Conservation (phyloP, 1,284 basidiomycete genomes). For the Grifola frondosa region DNA sequence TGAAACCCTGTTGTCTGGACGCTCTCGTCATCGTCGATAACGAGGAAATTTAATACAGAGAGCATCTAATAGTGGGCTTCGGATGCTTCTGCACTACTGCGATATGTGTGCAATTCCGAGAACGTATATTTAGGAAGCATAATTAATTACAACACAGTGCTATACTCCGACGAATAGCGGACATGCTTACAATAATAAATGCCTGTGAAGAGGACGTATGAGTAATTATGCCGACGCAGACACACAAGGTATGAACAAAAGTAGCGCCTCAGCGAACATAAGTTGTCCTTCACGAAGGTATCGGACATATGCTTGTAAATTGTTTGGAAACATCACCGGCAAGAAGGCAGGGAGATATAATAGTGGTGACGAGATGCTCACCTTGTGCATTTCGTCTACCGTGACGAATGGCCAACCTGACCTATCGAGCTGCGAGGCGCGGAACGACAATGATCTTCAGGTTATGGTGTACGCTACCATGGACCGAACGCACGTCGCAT, state of each 20-base stretch:
- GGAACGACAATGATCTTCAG: constrained; percentile 37
- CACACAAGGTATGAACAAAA: constrained; percentile 4
- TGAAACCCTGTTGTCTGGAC: too few species aligned
- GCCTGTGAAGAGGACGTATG: background rate
- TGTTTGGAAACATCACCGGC: constrained; percentile 39
- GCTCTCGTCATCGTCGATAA: too few species aligned
- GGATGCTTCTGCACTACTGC: too few species aligned
- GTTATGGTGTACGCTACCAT: constrained; percentile 40
- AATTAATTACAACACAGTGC: too few species aligned
- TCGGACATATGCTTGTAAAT: constrained; percentile 64
- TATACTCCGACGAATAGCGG: too few species aligned
- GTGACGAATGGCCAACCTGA: background rate
- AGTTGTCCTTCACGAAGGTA: constrained; percentile 44
- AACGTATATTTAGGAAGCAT: too few species aligned
- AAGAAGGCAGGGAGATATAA: constrained; percentile 1
- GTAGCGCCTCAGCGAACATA: constrained; percentile 44
- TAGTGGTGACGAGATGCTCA: constrained; percentile 9
- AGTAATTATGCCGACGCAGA: constrained; percentile 12
- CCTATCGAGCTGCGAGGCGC: background rate
- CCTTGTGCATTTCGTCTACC: constrained; percentile 4
- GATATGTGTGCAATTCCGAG: too few species aligned
- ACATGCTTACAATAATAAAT: background rate
- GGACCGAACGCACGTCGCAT: constrained; percentile 34
- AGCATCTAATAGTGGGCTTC: too few species aligned
- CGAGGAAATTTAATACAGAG: too few species aligned